Evolutionary conservation across 1,139 yeast species (phyloP).

Genomic region (Pichia sp.): DNA sequence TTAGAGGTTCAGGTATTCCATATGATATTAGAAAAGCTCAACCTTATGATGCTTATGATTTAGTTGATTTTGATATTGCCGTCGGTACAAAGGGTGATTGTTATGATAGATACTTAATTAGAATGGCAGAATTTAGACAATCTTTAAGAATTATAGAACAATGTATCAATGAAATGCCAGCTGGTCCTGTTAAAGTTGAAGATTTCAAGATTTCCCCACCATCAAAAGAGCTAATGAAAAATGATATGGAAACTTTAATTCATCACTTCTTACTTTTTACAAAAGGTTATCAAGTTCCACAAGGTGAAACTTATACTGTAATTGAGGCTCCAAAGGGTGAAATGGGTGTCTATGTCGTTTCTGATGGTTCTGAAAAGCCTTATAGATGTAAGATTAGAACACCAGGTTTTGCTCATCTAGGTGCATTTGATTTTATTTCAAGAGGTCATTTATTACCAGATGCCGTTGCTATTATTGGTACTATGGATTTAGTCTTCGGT

Average conservation of each 20-base stretch:
- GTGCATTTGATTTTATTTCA: slow-evolving; percentile 79
- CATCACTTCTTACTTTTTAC: slow-evolving; percentile 85
- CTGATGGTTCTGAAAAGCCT: slow-evolving; percentile 88
- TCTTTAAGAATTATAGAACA: slow-evolving; percentile 84
- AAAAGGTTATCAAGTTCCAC: slow-evolving; percentile 85
- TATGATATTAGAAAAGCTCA: slow-evolving; percentile 81
- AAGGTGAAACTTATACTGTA: slow-evolving; percentile 86
- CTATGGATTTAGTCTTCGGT: slow-evolving; percentile 92
- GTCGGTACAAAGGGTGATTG: slow-evolving; percentile 89
- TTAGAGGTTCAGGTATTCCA: slow-evolving; percentile 86
- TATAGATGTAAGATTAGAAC: slow-evolving; percentile 91
- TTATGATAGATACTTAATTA: slow-evolving; percentile 78
- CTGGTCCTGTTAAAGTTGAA: slow-evolving; percentile 88
- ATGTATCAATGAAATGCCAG: slow-evolving; percentile 87
- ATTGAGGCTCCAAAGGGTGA: slow-evolving; percentile 96
- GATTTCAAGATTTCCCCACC: slow-evolving; percentile 85
- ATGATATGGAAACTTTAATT: slow-evolving; percentile 88
- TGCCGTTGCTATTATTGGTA: slow-evolving; percentile 91
- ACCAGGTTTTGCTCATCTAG: slow-evolving; percentile 87
- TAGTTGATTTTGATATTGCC: slow-evolving; percentile 79
- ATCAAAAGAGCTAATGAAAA: slow-evolving; percentile 76
- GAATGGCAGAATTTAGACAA: slow-evolving; percentile 92
- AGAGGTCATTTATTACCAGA: slow-evolving; percentile 87
- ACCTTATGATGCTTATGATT: slow-evolving; percentile 86
- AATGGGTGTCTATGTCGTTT: slow-evolving; percentile 85